Evolutionary conservation across 805 yeast species (phyloP), one percentile per base, ranked within the genome.

Genomic region (Barnettozyma vustinii): DNA sequence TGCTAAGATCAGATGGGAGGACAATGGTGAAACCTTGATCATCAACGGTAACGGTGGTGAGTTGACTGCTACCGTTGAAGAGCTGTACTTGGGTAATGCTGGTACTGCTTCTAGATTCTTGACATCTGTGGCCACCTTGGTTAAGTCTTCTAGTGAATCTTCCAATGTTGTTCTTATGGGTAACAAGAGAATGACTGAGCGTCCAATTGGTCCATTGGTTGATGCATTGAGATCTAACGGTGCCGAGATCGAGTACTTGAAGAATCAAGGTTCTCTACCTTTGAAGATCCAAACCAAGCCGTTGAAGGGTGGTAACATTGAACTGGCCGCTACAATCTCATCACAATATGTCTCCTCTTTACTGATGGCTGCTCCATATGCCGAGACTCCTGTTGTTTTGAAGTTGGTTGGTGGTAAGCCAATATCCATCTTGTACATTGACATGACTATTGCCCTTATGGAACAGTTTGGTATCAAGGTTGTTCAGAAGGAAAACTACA

Each of bases 391-490:
- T 7, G 96, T 92, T 27, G 89, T 96, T 9, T 77, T 94, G 62
- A 71, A 92, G 9, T 75, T 94, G 52, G 91, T 87, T 19, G 99
- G 98, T 30, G 99, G 99, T 37, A 91, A 91, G 66, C 99, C 99
- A 56, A 88, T 94, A 52, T 92, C 98, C 13, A 95, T 89, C 65
- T 75, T 92, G 57, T 94, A 94, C 74, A 90, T 94, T 55, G 97
- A 91, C 63, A 94, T 94, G 99, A 94, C 99, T 3, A 86, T 91
- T 53, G 82, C 84, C 48, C 87, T 94, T 96, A 94, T 94, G 99
- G 79, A 77, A 44, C 74, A 84, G 19, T 94, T 94, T 64, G 98
- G 99, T 48, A 75, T 94, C 45, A 66, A 70, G 15, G 99, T 94
- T 9, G 74, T 76, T 32, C 78, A 77, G 56, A 84, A 95, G 4